phyloP scores from a whole-genome alignment of 169 alveolate species.

The Plasmodium vinckei region DNA sequence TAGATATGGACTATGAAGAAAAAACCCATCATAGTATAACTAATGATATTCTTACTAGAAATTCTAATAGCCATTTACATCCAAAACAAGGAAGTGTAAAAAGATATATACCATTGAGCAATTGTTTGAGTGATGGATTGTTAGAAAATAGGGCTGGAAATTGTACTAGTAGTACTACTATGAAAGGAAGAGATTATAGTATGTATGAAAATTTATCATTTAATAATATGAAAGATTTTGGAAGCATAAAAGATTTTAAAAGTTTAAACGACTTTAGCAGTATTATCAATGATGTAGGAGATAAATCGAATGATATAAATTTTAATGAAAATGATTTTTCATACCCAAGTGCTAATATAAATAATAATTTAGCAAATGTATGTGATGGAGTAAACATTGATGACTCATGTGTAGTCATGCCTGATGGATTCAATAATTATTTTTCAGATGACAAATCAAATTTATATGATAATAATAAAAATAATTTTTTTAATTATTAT shows the following conservation, averaged over 20 bases:
- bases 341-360: neutral
- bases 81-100: neutral
- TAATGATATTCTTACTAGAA: neutral
- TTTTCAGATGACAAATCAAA: slow-evolving; percentile 7
- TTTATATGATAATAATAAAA: slow-evolving; percentile 9
- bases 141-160: slow-evolving; percentile 2
- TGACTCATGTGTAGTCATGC: neutral
- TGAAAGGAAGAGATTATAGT: slow-evolving; percentile 26
- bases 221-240: slow-evolving; percentile 5
- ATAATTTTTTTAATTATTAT: slow-evolving; percentile 13
- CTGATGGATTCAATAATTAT: slow-evolving; percentile 21
- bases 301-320: slow-evolving; percentile 20
- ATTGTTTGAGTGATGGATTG: slow-evolving; percentile 24
- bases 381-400: neutral
- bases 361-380: neutral
- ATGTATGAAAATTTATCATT: slow-evolving; percentile 22
- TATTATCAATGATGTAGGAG: slow-evolving; percentile 10
- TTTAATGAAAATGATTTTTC: slow-evolving; percentile 15
- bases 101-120: neutral
- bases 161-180: neutral
- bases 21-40: neutral
- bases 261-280: neutral
- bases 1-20: slow-evolving; percentile 65
- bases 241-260: neutral
- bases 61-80: slow-evolving; percentile 1